phyloP scores from a whole-genome alignment of 495 filamentous ascomycete genomes.

The Acidomyces sp. region DNA sequence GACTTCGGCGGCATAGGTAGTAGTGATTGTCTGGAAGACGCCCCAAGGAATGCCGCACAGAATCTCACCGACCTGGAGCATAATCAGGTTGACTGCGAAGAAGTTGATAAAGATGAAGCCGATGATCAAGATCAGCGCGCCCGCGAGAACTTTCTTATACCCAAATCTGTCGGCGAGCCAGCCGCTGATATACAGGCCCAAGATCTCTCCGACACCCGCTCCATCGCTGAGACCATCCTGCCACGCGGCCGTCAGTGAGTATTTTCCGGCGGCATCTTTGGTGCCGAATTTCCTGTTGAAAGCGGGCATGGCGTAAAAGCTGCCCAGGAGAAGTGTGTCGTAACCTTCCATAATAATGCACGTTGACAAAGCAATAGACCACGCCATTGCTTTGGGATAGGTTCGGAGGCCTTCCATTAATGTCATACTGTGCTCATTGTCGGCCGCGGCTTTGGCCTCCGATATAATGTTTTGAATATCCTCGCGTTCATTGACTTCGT shows the following conservation, averaged over 20 bases:
- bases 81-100: slow-evolving; percentile 55
- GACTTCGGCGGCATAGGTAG: no score
- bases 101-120: slow-evolving; percentile 64
- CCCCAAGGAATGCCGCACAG: slow-evolving; percentile 69
- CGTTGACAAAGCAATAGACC: slow-evolving; percentile 48
- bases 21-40: slow-evolving; percentile 32
- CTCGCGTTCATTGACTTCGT: no score
- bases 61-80: slow-evolving; percentile 60
- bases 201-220: slow-evolving; percentile 49
- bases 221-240: slow-evolving; percentile 65
- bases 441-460: slow-evolving; percentile 11
- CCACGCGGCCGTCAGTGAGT: slow-evolving; percentile 61
- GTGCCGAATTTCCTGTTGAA: slow-evolving; percentile 61
- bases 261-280: slow-evolving; percentile 41
- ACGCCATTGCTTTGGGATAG: slow-evolving; percentile 47
- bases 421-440: slow-evolving; percentile 24
- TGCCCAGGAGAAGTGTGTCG: slow-evolving; percentile 45
- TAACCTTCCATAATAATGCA: slow-evolving; percentile 56
- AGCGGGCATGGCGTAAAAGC: slow-evolving; percentile 19
- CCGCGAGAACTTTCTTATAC: slow-evolving; percentile 53
- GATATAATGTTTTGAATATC: no score
- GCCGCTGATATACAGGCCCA: slow-evolving; percentile 63
- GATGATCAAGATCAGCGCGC: slow-evolving; percentile 50
- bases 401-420: slow-evolving; percentile 29
- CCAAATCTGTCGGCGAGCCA: slow-evolving; percentile 62